Evolutionary conservation across 2,329 filamentous ascomycete species (phyloP).

Genomic region (Basipetospora chlamydospora): DNA sequence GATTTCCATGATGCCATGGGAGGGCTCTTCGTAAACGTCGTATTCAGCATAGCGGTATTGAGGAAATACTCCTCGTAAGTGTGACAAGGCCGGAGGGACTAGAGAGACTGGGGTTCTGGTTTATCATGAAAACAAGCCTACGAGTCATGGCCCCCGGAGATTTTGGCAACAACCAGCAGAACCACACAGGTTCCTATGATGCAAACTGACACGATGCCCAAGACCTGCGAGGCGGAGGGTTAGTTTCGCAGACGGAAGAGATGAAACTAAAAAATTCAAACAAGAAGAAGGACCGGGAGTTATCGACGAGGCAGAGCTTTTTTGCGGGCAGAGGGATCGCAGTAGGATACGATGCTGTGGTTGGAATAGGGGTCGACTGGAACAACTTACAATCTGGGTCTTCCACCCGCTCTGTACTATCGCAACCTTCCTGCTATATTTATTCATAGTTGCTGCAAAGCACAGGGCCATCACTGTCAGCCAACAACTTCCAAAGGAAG

Average conservation of each 20-base stretch:
- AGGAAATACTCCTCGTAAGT: too few species aligned
- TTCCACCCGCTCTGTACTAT: constrained; percentile 90
- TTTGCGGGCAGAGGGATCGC: not conserved
- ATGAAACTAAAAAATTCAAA: not conserved
- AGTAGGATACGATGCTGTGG: too few species aligned
- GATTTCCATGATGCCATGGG: too few species aligned
- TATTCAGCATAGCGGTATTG: too few species aligned
- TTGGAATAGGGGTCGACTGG: not conserved
- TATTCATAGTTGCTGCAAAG: constrained; percentile 50
- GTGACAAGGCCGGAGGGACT: too few species aligned
- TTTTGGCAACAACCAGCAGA: constrained; percentile 37
- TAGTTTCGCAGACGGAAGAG: not conserved
- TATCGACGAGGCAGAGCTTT: not conserved
- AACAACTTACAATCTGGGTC: constrained; percentile 58
- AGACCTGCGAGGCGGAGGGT: constrained; percentile 28
- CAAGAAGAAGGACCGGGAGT: not conserved
- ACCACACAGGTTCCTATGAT: constrained; percentile 54
- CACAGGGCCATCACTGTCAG: too few species aligned
- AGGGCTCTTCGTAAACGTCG: too few species aligned
- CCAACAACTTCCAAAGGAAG: not conserved
- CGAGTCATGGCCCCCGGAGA: constrained; percentile 7
- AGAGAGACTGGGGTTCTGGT: too few species aligned
- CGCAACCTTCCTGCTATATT: constrained; percentile 64
- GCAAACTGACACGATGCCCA: constrained; percentile 43
- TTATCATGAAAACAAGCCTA: too few species aligned